phyloP scores from a whole-genome alignment of 2,329 filamentous ascomycete genomes.

The Fusarium aywerte region DNA sequence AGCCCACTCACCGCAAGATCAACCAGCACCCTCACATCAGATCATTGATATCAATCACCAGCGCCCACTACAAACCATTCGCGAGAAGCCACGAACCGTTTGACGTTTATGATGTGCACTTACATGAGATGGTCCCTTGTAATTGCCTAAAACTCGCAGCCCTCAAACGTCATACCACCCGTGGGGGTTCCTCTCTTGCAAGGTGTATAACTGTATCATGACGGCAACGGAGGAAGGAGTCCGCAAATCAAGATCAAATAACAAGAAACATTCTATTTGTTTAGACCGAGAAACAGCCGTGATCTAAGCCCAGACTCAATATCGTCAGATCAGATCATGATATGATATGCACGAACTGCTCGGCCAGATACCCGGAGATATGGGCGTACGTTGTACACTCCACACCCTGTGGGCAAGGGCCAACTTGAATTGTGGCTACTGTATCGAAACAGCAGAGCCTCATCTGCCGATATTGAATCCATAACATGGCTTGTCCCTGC shows the following conservation, averaged over 20 bases:
- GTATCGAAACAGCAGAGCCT: conserved; percentile 11
- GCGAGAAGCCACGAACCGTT: conserved; percentile 4
- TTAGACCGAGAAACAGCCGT: conserved; percentile 32
- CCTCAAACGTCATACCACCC: conserved; percentile 5
- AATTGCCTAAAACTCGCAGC: neutral
- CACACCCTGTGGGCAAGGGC: neutral
- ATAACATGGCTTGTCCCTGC: conserved; percentile 8
- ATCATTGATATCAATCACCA: conserved; percentile 15
- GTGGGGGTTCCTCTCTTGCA: neutral
- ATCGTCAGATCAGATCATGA: conserved; percentile 36
- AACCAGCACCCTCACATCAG: conserved; percentile 12
- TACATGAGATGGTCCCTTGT: neutral
- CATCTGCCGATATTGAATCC: neutral
- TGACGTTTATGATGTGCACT: conserved; percentile 1
- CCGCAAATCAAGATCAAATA: conserved; percentile 18
- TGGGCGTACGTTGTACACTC: conserved; percentile 6
- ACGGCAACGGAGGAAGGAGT: conserved; percentile 26
- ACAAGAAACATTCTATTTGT: neutral
- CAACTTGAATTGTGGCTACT: neutral
- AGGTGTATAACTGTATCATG: neutral
- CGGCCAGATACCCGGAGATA: conserved; percentile 30
- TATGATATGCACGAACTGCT: conserved; percentile 11
- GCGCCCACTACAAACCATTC: neutral
- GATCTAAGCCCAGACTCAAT: conserved; percentile 4
- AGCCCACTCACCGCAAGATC: conserved; percentile 33